phyloP scores from a whole-genome alignment of 768 basidiomycete genomes.

The Termitomyces sp. region DNA sequence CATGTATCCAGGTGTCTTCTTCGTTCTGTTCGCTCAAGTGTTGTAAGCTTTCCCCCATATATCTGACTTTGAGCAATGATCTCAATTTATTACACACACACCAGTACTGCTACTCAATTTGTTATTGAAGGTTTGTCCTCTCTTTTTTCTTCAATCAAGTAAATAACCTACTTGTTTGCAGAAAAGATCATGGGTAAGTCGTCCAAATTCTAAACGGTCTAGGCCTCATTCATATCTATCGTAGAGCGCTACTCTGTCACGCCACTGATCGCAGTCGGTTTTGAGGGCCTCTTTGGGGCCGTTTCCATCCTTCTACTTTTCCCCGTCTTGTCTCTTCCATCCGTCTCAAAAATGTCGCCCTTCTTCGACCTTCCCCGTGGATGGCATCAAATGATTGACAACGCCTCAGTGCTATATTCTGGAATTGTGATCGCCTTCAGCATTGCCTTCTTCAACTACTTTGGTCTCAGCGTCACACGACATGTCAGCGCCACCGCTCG shows the following conservation, averaged over 20 bases:
- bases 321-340: slow-evolving; percentile 72
- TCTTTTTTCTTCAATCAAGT: slow-evolving; percentile 9
- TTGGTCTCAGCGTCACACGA: slow-evolving; percentile 87
- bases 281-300: slow-evolving; percentile 89
- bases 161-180: slow-evolving; percentile 15
- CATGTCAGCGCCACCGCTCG: slow-evolving; percentile 92
- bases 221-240: not conserved
- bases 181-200: slow-evolving; percentile 82
- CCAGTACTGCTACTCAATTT: slow-evolving; percentile 85
- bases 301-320: slow-evolving; percentile 73
- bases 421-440: slow-evolving; percentile 67
- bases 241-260: slow-evolving; percentile 69
- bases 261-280: slow-evolving; percentile 91
- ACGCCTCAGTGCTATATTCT: slow-evolving; percentile 63
- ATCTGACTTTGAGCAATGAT: slow-evolving; percentile 16
- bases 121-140: slow-evolving; percentile 45
- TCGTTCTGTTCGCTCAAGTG: slow-evolving; percentile 90
- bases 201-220: not conserved
- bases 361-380: slow-evolving; percentile 90
- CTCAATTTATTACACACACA: not conserved
- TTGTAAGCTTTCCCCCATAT: slow-evolving; percentile 52
- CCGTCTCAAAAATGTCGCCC: slow-evolving; percentile 53
- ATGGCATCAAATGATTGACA: slow-evolving; percentile 82
- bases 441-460: slow-evolving; percentile 84
- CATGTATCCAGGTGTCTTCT: slow-evolving; percentile 63